Base-by-base conservation (phyloP, 2,329 filamentous ascomycete genomes). In the Cadophora luteo-olivacea region DNA sequence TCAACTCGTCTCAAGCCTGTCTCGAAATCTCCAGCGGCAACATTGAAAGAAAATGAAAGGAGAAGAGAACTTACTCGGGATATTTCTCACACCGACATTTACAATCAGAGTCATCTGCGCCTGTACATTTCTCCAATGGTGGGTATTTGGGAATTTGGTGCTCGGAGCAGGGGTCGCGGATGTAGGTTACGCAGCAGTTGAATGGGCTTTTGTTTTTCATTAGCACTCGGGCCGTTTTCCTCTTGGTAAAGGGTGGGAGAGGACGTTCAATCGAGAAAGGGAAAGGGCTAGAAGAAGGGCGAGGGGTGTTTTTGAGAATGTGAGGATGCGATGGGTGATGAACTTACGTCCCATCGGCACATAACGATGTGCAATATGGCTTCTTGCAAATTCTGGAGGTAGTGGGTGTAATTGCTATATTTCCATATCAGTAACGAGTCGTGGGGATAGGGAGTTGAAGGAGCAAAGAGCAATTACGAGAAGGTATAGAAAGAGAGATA, bases 111-210 rank as follows among this genome's bases (percentile, higher is more conserved):
- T 65, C 63, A 14, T 58, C 38, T 0, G 63, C 4, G 2, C 51
- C 62, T 1, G 11, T 45, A 29, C 62, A 64, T 54, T 29, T 45
- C 16, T 45, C 24, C 6, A 29, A 24, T 7, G 41, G 60, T 33
- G 60, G 38, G 19, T 36, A 33, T 19, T 36, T 38, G 1, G 51
- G 58, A 19, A 7, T 29, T 25, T 67, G 65, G 32, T 67, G 60
- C 38, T 58, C 60, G 24, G 58, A n/a, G 41, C 65, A 67, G 1
- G 65, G 65, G 12, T 67, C 65, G 32, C 58, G 65, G 61, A 67
- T 22, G 51, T 67, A 67, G 36, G 3, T 48, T 29, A 67, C 58
- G 29, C 65, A 67, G 65, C 65, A 67, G 24, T 67, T 54, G 41
- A 63, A 67, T 9, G 58, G 58, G 49, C 65, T 67, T 29, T 49